Conservation (phyloP, 257 asterid genomes). For the Mentha longifolia region DNA sequence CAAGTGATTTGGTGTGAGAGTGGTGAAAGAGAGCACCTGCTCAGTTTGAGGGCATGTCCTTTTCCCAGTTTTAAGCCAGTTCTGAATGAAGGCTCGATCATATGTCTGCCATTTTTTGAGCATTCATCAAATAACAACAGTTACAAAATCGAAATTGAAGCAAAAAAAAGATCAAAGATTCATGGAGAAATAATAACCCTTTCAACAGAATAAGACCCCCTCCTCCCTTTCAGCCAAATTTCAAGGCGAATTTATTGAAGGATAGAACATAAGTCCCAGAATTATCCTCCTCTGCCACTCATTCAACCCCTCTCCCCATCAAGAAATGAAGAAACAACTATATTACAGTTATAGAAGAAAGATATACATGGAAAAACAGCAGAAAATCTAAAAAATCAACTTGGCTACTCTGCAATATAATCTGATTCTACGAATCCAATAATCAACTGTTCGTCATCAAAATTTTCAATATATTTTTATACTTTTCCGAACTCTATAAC, state of each 20-base stretch:
- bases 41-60: constrained; percentile 86
- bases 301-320: background rate
- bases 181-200: background rate
- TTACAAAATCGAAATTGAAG: background rate
- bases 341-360: background rate
- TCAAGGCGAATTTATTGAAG: no score
- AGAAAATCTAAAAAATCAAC: background rate
- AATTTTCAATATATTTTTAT: no score
- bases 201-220: no score
- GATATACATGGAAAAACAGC: background rate
- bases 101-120: constrained; percentile 69
- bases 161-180: background rate
- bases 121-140: constrained; percentile 21
- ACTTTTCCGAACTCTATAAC: constrained; percentile 11
- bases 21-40: constrained; percentile 79
- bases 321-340: background rate
- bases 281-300: background rate
- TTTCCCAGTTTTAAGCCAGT: constrained; percentile 83
- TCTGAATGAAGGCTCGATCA: constrained; percentile 80
- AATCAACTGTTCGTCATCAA: constrained; percentile 13
- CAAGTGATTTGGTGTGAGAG: constrained; percentile 76
- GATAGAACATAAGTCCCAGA: background rate
- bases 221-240: no score
- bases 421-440: background rate
- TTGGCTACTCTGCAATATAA: background rate